phyloP scores from a whole-genome alignment of 2,329 filamentous ascomycete genomes.

The Phaeosphaeria sp. region DNA sequence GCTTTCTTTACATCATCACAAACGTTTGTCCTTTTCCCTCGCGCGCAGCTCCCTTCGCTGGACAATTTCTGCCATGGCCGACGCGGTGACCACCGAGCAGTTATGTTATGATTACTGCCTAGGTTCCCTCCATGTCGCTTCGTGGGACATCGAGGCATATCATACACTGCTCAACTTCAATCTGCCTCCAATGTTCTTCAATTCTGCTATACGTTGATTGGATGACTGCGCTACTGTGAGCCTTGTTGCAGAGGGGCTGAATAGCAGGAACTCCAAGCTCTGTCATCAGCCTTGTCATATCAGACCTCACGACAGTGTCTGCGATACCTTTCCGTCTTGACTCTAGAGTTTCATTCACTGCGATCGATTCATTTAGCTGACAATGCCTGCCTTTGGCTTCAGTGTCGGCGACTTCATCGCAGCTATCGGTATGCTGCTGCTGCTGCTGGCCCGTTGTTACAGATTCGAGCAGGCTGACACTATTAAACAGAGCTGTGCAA shows the following conservation, averaged over 20 bases:
- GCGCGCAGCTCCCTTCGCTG: too few relatives aligned
- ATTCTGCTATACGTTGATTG: not conserved
- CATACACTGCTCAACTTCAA: too few relatives aligned
- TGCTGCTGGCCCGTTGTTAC: not conserved
- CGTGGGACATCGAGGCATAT: too few relatives aligned
- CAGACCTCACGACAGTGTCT: not conserved
- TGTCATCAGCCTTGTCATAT: not conserved
- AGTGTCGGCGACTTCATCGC: conserved; percentile 34
- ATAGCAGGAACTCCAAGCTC: not conserved
- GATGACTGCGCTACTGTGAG: not conserved
- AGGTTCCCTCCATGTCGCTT: too few relatives aligned
- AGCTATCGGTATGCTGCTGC: conserved; percentile 22
- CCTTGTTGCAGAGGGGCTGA: not conserved
- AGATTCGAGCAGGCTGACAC: not conserved
- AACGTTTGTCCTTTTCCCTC: too few relatives aligned
- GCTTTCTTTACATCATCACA: too few relatives aligned
- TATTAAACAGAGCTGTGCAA: conserved; percentile 17
- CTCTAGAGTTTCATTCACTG: not conserved
- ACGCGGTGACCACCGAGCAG: too few relatives aligned
- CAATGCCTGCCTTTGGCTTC: conserved; percentile 29
- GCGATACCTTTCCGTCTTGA: not conserved
- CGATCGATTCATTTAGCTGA: not conserved
- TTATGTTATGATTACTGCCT: too few relatives aligned
- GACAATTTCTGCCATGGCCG: too few relatives aligned
- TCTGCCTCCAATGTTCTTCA: too few relatives aligned